Evolutionary conservation across 139 green algal genomes (phyloP).

Genomic region (Tetratostichococcus sp.): DNA sequence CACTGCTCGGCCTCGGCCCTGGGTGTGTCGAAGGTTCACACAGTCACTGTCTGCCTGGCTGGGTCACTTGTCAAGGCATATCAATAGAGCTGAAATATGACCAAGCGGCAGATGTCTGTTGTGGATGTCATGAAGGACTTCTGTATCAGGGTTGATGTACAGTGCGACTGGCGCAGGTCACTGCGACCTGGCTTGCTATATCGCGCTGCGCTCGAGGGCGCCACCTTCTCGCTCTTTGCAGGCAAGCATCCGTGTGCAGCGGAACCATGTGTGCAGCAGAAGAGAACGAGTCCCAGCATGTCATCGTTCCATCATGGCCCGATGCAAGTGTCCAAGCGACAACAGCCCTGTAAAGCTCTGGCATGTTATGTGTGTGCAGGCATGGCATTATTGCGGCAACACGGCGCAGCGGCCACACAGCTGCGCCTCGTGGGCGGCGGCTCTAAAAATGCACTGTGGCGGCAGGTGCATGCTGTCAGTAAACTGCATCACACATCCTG

Average conservation of each 20-base stretch:
- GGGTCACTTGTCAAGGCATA: too few species aligned
- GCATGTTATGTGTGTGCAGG: constrained; percentile 9
- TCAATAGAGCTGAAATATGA: too few species aligned
- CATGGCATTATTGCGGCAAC: constrained; percentile 26
- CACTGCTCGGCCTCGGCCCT: constrained; percentile 44
- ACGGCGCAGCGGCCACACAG: constrained; percentile 40
- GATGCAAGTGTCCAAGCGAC: too few species aligned
- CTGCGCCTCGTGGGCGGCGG: constrained; percentile 81
- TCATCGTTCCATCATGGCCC: too few species aligned
- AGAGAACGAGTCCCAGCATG: background rate
- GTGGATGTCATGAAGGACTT: too few species aligned
- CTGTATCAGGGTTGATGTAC: too few species aligned
- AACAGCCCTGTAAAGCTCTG: too few species aligned
- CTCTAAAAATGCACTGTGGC: constrained; percentile 72
- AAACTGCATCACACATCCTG: background rate
- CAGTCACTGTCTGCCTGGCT: background rate
- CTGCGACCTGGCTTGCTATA: constrained; percentile 68
- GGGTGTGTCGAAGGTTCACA: constrained; percentile 11
- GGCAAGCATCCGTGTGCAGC: constrained; percentile 23
- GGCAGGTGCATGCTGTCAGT: constrained; percentile 17
- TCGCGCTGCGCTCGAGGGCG: constrained; percentile 78
- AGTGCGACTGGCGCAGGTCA: constrained; percentile 2
- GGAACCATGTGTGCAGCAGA: background rate
- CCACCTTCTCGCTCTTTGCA: constrained; percentile 68
- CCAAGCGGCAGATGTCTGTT: too few species aligned